Evolutionary conservation across 805 yeast species (phyloP).

Genomic region (Candida caryicola): DNA sequence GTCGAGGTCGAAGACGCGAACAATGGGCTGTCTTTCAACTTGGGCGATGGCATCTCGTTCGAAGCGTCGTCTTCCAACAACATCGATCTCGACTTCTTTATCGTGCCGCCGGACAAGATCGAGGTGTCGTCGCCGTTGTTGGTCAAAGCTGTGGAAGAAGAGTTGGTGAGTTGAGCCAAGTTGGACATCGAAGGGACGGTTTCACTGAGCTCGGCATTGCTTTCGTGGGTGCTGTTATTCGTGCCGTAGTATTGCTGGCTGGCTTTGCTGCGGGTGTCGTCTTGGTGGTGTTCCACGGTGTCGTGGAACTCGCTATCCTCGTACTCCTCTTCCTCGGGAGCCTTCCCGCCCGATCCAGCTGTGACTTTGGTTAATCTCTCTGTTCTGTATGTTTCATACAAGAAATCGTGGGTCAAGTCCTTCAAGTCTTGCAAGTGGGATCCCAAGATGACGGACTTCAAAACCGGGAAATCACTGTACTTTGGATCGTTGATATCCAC

Average conservation of each 20-base stretch:
- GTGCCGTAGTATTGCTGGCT: conserved; percentile 1
- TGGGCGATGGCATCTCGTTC: conserved; percentile 22
- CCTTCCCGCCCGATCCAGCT: conserved; percentile 23
- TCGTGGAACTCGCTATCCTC: conserved; percentile 19
- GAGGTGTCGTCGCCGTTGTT: conserved; percentile 17
- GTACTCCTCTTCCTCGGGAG: conserved; percentile 18
- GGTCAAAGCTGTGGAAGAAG: conserved; percentile 10
- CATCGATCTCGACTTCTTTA: conserved; percentile 33
- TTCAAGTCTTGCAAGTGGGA: conserved; percentile 81
- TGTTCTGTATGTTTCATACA: conserved; percentile 78
- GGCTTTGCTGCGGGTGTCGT: conserved; percentile 6
- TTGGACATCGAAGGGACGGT: conserved; percentile 58
- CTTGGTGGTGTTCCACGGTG: conserved; percentile 19
- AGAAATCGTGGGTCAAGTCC: conserved; percentile 72
- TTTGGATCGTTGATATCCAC: conserved; percentile 54
- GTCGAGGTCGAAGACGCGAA: conserved; percentile 32
- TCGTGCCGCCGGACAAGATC: conserved; percentile 19
- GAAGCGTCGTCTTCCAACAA: conserved; percentile 28
- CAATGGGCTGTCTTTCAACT: conserved; percentile 25
- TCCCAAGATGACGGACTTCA: conserved; percentile 72
- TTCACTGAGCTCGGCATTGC: conserved; percentile 5
- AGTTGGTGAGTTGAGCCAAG: conserved; percentile 49
- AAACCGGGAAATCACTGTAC: conserved; percentile 51
- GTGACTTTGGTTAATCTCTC: conserved; percentile 65
- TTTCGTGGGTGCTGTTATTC: background rate